Evolutionary conservation across 257 asterid genomes (phyloP).

Genomic region (Capsicum pubescens): DNA sequence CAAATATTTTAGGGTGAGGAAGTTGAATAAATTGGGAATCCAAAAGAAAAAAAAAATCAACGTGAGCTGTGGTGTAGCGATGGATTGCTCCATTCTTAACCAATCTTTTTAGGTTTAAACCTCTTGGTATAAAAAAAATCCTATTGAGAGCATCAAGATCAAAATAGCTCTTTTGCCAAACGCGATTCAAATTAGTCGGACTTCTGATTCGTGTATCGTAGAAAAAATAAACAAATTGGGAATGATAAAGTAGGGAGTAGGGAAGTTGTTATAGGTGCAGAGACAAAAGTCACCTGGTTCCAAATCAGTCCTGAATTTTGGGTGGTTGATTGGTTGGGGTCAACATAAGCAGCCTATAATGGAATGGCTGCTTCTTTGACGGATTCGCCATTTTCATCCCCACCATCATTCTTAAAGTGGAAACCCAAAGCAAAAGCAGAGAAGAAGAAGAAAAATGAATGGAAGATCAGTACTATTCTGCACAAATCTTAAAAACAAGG

Average conservation of each 20-base stretch:
- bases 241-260: background rate
- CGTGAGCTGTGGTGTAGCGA: too few species aligned
- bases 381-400: background rate
- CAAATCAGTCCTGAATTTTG: background rate
- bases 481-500: background rate
- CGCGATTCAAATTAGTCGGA: too few species aligned
- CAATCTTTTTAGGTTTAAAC: too few species aligned
- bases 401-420: background rate
- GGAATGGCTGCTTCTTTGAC: background rate
- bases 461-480: background rate
- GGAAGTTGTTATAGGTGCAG: background rate
- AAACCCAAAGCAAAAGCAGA: background rate
- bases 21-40: background rate
- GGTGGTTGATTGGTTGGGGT: background rate
- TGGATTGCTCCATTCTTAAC: too few species aligned
- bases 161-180: too few species aligned
- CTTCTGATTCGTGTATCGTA: too few species aligned
- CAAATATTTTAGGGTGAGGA: background rate
- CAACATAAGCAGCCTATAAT: background rate
- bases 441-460: background rate
- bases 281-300: background rate
- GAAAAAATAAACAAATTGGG: background rate
- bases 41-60: too few species aligned
- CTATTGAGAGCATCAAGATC: too few species aligned
- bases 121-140: too few species aligned